phyloP scores from a whole-genome alignment of 306 rosid species.

The Cicer pinnatifidum region DNA sequence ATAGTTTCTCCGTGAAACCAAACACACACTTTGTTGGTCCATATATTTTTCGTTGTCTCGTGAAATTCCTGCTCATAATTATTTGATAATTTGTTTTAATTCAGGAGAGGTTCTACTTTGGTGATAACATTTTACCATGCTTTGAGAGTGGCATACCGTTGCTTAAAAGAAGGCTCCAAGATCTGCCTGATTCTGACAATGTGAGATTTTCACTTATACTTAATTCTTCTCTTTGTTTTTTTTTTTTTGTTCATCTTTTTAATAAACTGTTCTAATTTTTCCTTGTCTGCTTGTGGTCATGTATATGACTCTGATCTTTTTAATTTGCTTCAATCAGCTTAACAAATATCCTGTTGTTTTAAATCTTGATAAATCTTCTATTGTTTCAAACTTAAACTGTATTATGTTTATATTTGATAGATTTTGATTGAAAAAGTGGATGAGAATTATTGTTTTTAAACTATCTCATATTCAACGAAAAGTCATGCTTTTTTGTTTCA shows the following conservation, averaged over 20 bases:
- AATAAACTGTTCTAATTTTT: constrained; percentile 15
- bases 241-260: background rate
- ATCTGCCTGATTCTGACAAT: constrained; percentile 92
- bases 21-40: background rate
- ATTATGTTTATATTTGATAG: background rate
- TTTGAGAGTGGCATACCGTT: constrained; percentile 97
- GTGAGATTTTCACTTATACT: constrained; percentile 53
- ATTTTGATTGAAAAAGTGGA: constrained; percentile 33
- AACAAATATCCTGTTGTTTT: constrained; percentile 15
- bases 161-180: constrained; percentile 84
- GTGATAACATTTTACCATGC: constrained; percentile 94
- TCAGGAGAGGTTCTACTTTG: constrained; percentile 97
- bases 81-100: constrained; percentile 40
- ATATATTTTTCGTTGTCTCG: constrained; percentile 13
- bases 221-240: constrained; percentile 6
- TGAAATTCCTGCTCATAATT: constrained; percentile 20
- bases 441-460: constrained; percentile 1
- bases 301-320: constrained; percentile 11
- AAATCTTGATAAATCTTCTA: constrained; percentile 14
- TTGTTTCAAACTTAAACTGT: background rate
- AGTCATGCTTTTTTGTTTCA: constrained; percentile 45
- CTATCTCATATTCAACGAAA: constrained; percentile 30
- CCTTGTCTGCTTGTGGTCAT: constrained; percentile 1
- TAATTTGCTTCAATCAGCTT: constrained; percentile 11
- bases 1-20: background rate